Evolutionary conservation across 2,329 filamentous ascomycete species (phyloP).

Genomic region (Penicillium sp.): DNA sequence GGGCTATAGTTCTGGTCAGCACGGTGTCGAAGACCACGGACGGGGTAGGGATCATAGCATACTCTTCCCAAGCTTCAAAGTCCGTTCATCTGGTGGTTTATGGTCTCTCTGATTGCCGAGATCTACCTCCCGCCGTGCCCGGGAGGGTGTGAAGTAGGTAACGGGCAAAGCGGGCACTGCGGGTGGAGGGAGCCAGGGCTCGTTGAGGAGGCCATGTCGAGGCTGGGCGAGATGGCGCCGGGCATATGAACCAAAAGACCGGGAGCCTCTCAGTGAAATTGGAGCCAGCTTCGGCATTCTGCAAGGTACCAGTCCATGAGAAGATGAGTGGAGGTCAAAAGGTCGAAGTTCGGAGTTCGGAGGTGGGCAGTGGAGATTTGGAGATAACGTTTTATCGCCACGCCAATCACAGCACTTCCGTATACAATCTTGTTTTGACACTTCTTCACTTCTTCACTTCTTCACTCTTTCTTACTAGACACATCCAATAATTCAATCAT

Average conservation of each 20-base stretch:
- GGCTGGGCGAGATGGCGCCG: slow-evolving; percentile 38
- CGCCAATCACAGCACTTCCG: slow-evolving; percentile 13
- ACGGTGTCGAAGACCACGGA: background rate
- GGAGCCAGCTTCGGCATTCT: slow-evolving; percentile 33
- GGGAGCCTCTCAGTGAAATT: slow-evolving; percentile 13
- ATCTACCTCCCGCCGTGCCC: slow-evolving; percentile 14
- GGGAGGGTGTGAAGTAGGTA: slow-evolving; percentile 30
- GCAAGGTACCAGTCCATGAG: slow-evolving; percentile 3
- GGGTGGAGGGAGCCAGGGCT: slow-evolving; percentile 35
- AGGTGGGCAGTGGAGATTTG: background rate
- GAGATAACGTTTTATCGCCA: slow-evolving; percentile 4
- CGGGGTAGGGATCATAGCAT: slow-evolving; percentile 22
- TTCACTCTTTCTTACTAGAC: background rate
- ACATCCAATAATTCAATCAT: no score
- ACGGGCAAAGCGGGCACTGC: slow-evolving; percentile 16
- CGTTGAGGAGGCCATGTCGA: slow-evolving; percentile 37
- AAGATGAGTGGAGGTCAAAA: background rate
- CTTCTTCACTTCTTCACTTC: background rate
- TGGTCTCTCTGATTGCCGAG: slow-evolving; percentile 32
- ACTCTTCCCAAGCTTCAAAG: slow-evolving; percentile 65
- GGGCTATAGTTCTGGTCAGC: slow-evolving; percentile 44
- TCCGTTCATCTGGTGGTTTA: slow-evolving; percentile 59
- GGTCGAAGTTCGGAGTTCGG: background rate
- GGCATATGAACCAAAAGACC: slow-evolving; percentile 31
- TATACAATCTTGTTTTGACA: background rate